Evolutionary conservation across 202 grass and related monocot species (phyloP).

Genomic region (Miscanthus sacchariflorus): DNA sequence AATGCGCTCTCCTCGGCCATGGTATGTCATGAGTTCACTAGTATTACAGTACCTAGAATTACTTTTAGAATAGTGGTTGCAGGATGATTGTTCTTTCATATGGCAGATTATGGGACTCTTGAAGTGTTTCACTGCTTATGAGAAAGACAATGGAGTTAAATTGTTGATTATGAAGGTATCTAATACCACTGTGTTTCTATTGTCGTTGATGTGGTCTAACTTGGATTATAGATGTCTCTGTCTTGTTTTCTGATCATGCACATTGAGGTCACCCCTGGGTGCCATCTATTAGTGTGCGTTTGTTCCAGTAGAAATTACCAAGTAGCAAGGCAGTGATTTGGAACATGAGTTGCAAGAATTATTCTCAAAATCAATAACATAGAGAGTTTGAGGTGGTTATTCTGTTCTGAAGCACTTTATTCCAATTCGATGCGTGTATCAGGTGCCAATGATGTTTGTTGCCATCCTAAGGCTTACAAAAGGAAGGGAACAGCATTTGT

Average conservation of each 20-base stretch:
- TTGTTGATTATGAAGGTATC: constrained; percentile 89
- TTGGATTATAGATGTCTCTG: not conserved
- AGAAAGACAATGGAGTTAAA: constrained; percentile 73
- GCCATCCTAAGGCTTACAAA: not conserved
- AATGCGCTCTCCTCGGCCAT: constrained; percentile 86
- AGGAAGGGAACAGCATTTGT: not conserved
- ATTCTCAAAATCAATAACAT: not conserved
- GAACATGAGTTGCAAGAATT: constrained; percentile 1
- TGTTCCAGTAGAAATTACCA: constrained; percentile 11
- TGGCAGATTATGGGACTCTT: constrained; percentile 77
- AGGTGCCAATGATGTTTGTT: constrained; percentile 1
- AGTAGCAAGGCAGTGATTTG: constrained; percentile 11
- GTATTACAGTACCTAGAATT: not conserved
- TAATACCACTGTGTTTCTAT: not conserved
- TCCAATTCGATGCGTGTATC: not conserved
- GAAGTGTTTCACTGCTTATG: constrained; percentile 69
- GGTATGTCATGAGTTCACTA: constrained; percentile 48
- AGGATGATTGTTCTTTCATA: constrained; percentile 26
- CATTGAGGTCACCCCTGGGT: not conserved
- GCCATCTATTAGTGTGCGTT: not conserved
- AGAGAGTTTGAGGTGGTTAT: not conserved
- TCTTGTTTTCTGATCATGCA: constrained; percentile 4
- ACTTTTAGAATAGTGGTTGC: not conserved
- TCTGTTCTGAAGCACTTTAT: constrained; percentile 11
- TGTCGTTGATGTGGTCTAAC: not conserved